Conservation (phyloP, 2,329 filamentous ascomycete genomes). For the Chalara sp. region DNA sequence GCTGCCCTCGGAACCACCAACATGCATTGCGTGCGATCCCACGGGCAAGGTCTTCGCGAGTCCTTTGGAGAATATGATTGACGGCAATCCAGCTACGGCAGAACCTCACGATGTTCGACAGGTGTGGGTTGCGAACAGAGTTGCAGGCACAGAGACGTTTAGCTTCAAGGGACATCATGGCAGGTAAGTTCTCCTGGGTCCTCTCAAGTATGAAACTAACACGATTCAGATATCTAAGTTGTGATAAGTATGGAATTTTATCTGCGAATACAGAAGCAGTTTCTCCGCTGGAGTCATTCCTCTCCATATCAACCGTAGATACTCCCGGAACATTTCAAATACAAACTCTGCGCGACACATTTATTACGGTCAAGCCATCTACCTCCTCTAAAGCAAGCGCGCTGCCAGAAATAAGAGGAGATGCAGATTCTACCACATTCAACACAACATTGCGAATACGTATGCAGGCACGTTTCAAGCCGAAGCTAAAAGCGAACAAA, state of each 20-base stretch:
- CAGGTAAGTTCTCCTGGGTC: conserved; percentile 42
- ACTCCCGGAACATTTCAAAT: conserved; percentile 67
- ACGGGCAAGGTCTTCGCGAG: conserved; percentile 81
- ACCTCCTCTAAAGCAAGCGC: conserved; percentile 39
- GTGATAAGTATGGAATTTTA: conserved; percentile 75
- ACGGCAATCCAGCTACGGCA: conserved; percentile 72
- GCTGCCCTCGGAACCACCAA: conserved; percentile 65
- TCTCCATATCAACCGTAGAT: conserved; percentile 55
- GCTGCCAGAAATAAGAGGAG: conserved; percentile 64
- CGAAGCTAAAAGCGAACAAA: conserved; percentile 68
- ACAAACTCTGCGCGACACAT: conserved; percentile 66
- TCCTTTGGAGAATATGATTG: conserved; percentile 79
- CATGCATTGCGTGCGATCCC: conserved; percentile 77
- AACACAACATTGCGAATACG: conserved; percentile 71
- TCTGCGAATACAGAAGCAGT: conserved; percentile 76
- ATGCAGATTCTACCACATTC: conserved; percentile 61
- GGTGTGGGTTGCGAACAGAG: conserved; percentile 85
- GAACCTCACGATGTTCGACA: conserved; percentile 95
- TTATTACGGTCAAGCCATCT: conserved; percentile 55
- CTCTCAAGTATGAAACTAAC: not conserved
- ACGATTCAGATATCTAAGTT: conserved; percentile 64
- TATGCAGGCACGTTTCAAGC: conserved; percentile 95
- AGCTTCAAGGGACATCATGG: conserved; percentile 90
- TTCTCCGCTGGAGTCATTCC: conserved; percentile 76
- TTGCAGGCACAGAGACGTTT: conserved; percentile 74